Conservation (phyloP, 2,329 filamentous ascomycete species). For the Coccinonectria pachysandricola region DNA sequence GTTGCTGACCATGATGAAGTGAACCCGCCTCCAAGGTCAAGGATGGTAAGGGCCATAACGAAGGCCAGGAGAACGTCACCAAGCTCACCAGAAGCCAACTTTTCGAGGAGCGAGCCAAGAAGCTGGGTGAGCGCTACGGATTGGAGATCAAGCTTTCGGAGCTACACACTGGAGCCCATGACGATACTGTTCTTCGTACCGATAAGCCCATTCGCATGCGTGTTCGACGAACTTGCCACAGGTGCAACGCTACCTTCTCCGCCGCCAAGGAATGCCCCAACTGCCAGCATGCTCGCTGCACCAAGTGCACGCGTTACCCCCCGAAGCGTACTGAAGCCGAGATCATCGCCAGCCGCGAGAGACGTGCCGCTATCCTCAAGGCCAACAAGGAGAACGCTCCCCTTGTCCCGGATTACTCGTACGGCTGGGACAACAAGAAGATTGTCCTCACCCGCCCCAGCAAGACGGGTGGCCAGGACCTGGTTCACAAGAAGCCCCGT, state of each 20-base stretch:
- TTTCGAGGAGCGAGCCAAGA: slow-evolving; percentile 46
- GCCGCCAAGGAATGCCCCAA: slow-evolving; percentile 60
- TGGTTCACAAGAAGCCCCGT: slow-evolving; percentile 59
- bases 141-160: slow-evolving; percentile 44
- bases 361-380: slow-evolving; percentile 38
- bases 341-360: slow-evolving; percentile 41
- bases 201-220: slow-evolving; percentile 72
- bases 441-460: slow-evolving; percentile 52
- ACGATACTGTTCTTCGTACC: slow-evolving; percentile 50
- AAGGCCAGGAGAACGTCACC: slow-evolving; percentile 22
- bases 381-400: slow-evolving; percentile 47
- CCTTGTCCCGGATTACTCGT: slow-evolving; percentile 40
- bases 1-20: slow-evolving; percentile 4
- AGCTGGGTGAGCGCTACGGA: slow-evolving; percentile 44
- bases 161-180: slow-evolving; percentile 37
- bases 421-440: slow-evolving; percentile 34
- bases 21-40: slow-evolving; percentile 13
- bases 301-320: slow-evolving; percentile 67
- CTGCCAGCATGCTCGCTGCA: slow-evolving; percentile 74
- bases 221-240: slow-evolving; percentile 70
- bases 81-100: slow-evolving; percentile 40
- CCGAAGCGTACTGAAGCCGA: slow-evolving; percentile 50
- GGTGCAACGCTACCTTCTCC: slow-evolving; percentile 66
- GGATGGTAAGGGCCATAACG: slow-evolving; percentile 20
- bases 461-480: slow-evolving; percentile 56